These are phyloP conservation scores for Miamiensis avidus DNA, from an alignment of 169 alveolate genomes.

Conservation along the genomic window DNA sequence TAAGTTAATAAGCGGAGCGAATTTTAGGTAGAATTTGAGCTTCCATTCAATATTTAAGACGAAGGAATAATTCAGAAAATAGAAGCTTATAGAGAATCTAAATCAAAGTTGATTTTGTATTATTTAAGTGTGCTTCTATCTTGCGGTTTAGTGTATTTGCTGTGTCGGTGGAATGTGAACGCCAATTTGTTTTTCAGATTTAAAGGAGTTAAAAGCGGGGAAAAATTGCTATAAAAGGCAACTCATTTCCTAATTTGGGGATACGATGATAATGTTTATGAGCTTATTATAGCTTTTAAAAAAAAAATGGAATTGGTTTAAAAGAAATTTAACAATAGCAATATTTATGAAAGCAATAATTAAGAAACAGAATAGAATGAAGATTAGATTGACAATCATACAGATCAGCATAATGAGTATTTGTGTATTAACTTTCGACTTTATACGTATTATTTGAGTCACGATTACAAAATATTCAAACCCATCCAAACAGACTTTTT, in stretches of 20 bases:
- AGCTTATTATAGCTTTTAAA: not conserved
- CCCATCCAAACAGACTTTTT: constrained; percentile 1
- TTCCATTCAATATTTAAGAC: constrained; percentile 18
- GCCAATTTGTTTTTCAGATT: not conserved
- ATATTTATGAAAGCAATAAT: no score
- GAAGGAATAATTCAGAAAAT: constrained; percentile 10
- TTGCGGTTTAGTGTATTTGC: constrained; percentile 1
- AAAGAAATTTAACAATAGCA: no score
- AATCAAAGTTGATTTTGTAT: not conserved
- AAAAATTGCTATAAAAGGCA: not conserved
- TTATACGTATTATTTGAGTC: constrained; percentile 1
- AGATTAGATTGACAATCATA: no score
- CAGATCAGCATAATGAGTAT: not conserved
- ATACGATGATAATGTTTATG: not conserved
- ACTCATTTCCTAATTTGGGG: not conserved
- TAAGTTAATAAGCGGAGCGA: no score
- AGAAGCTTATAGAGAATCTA: constrained; percentile 2
- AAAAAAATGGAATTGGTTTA: constrained; percentile 17
- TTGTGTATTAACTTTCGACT: constrained; percentile 14
- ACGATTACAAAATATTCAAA: not conserved
- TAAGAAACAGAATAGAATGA: not conserved
- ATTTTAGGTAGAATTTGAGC: not conserved
- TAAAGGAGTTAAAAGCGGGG: not conserved
- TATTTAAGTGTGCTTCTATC: not conserved
- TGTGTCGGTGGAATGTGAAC: constrained; percentile 7